phyloP scores from a whole-genome alignment of 1,284 basidiomycete species.

The Heterobasidion occidentale region DNA sequence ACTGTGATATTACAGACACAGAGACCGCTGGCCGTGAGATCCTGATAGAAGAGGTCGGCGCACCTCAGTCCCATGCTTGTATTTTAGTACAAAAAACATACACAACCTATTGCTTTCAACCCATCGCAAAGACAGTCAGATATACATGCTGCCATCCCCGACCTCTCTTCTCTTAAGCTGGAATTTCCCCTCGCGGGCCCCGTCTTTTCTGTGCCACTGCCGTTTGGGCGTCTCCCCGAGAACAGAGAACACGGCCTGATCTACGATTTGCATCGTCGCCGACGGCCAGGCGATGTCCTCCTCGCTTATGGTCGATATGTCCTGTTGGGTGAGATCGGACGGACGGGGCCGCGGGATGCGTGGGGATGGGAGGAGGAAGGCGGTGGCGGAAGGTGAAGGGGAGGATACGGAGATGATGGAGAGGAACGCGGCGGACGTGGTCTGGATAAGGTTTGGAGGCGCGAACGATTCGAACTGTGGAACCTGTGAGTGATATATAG shows the following conservation, averaged over 20 bases:
- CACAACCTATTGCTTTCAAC: no score
- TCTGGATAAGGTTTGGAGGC: slow-evolving; percentile 53
- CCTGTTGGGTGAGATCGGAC: slow-evolving; percentile 23
- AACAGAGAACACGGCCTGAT: slow-evolving; percentile 27
- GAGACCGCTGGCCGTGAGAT: no score
- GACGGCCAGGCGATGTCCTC: slow-evolving; percentile 28
- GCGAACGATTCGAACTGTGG: slow-evolving; percentile 25
- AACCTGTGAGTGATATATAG: neutral
- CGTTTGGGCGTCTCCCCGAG: slow-evolving; percentile 12
- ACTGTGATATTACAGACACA: no score
- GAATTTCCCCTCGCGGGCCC: neutral
- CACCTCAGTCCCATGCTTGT: no score
- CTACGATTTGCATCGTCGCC: slow-evolving; percentile 25
- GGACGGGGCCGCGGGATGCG: slow-evolving; percentile 34
- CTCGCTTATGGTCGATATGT: slow-evolving; percentile 22
- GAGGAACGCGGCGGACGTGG: slow-evolving; percentile 48
- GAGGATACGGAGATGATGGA: slow-evolving; percentile 17
- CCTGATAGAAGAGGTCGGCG: no score
- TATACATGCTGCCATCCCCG: slow-evolving; percentile 53
- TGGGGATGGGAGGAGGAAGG: slow-evolving; percentile 37
- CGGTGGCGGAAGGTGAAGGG: slow-evolving; percentile 10
- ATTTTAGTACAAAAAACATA: no score
- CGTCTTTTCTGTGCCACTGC: slow-evolving; percentile 7
- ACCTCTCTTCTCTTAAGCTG: slow-evolving; percentile 19
- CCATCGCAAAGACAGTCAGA: slow-evolving; percentile 19